Percentiles rank a stretch among this genome's conserved stretches.
Evolutionary conservation across 1,284 basidiomycete species (phyloP).

Genomic region (Albatrellus sp.): DNA sequence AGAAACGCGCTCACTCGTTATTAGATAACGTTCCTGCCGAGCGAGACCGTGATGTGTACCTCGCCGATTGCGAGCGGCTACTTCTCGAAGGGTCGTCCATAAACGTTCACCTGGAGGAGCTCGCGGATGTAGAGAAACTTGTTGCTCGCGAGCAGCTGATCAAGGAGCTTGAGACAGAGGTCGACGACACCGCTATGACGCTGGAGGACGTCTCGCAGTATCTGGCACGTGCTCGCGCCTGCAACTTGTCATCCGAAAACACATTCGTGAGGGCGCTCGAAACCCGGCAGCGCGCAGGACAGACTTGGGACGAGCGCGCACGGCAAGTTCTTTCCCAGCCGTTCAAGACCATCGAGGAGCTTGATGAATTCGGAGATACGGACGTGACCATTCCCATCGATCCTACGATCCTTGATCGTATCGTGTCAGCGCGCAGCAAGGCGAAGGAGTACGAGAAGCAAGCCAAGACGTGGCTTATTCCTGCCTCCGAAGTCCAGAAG

Average conservation of each 20-base stretch:
- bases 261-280: conserved; percentile 46
- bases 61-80: conserved; percentile 59
- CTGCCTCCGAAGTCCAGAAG: conserved; percentile 36
- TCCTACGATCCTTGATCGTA: conserved; percentile 41
- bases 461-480: conserved; percentile 54
- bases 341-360: conserved; percentile 57
- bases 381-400: conserved; percentile 54
- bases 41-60: conserved; percentile 40
- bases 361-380: conserved; percentile 53
- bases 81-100: conserved; percentile 58
- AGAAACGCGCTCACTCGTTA: conserved; percentile 37
- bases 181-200: conserved; percentile 35
- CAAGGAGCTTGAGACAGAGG: conserved; percentile 54
- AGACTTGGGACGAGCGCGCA: conserved; percentile 61
- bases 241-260: conserved; percentile 52
- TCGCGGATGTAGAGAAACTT: conserved; percentile 64
- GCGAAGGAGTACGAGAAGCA: conserved; percentile 69
- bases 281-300: conserved; percentile 44
- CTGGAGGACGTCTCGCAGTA: conserved; percentile 61
- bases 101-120: conserved; percentile 68
- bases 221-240: conserved; percentile 52
- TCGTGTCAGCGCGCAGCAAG: conserved; percentile 46
- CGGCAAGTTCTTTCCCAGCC: conserved; percentile 48
- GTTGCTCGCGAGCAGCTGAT: conserved; percentile 61
- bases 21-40: conserved; percentile 24